Base-by-base conservation (phyloP, 495 filamentous ascomycete genomes). In the Hyaloscypha variabilis region DNA sequence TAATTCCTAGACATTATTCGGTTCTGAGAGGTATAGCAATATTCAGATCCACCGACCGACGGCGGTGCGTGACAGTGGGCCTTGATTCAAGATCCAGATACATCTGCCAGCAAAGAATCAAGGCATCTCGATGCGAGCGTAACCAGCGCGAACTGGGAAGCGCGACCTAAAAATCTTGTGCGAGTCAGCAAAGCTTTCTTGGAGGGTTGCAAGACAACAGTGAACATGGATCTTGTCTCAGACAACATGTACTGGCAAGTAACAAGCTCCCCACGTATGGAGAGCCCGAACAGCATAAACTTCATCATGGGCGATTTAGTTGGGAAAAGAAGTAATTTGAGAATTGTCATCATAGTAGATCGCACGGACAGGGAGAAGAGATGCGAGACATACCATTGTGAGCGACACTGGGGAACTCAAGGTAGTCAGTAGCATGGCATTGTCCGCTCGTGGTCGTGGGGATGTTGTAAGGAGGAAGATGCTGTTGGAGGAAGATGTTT, bases 171-270 rank as follows among this genome's bases (percentile, higher is more conserved):
- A 68, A 59, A 65, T 21, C 46, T 67, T 70, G 54, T 55, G 19
- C 26, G 62, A 59, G 64, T 66, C 29, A 69, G 67, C 58, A 67
- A 21, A 56, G 58, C 28, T 60, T 31, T 13, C 11, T 34, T 8
- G 17, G 36, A 8, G n/a, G n/a, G 1, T 64, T 62, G 30, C 36
- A 69, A 23, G 49, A 19, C 28, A 58, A 54, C 30, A 39, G n/a
- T 11, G 19, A 30, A 17, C 6, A 28, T 59, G 17, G 56, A 59
- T 31, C 28, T 51, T 58, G 36, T 61, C 66, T 94, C 93, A 97
- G 93, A 95, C 91, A 92, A 90, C 76, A 80, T 86, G 84, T 95
- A 96, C 93, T 97, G 93, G 93, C 93, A 93, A 97, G 93, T 95
- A 96, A 86, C 92, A 94, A 90, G 87, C 84, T 79, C 77, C 82